A percentile compares a stretch with the other conserved stretches of the same genome.
phyloP scores from a whole-genome alignment of 345 rosid genomes.

The Raphanus sativus region DNA sequence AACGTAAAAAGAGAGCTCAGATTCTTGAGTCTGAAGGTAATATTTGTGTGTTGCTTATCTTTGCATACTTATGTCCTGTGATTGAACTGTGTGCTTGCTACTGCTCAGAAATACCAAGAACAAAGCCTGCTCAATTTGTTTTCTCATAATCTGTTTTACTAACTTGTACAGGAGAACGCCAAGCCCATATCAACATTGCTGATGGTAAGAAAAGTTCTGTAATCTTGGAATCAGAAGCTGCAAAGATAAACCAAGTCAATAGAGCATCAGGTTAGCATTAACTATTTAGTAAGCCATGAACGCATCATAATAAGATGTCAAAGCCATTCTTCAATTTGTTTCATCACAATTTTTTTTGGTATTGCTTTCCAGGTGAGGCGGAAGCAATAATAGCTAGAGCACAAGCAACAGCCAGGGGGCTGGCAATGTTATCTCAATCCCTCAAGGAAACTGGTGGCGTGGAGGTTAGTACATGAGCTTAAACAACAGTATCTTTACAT shows the following conservation, averaged over 20 bases:
- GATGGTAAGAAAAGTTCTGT: slow-evolving; percentile 75
- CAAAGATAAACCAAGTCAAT: slow-evolving; percentile 68
- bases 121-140: slow-evolving; percentile 3
- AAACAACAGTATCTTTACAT: not conserved
- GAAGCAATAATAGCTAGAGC: slow-evolving; percentile 87
- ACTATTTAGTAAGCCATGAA: not conserved
- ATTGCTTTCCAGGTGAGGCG: slow-evolving; percentile 70
- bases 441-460: slow-evolving; percentile 76
- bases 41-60: not conserved
- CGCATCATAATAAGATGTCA: not conserved
- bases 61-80: slow-evolving; percentile 1
- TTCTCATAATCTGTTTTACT: slow-evolving; percentile 4
- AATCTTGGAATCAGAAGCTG: slow-evolving; percentile 73
- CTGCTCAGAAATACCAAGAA: not conserved
- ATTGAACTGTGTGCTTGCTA: not conserved
- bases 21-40: slow-evolving; percentile 85
- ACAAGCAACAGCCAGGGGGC: slow-evolving; percentile 74
- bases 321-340: not conserved
- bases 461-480: slow-evolving; percentile 56
- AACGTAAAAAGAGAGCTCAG: slow-evolving; percentile 90
- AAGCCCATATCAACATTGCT: slow-evolving; percentile 63
- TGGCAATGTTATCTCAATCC: slow-evolving; percentile 63
- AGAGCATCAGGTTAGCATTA: slow-evolving; percentile 54
- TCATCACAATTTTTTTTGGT: not conserved
- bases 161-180: slow-evolving; percentile 38